Evolutionary conservation across 2,329 filamentous ascomycete genomes (phyloP).

Genomic region (Massarina eburnea): DNA sequence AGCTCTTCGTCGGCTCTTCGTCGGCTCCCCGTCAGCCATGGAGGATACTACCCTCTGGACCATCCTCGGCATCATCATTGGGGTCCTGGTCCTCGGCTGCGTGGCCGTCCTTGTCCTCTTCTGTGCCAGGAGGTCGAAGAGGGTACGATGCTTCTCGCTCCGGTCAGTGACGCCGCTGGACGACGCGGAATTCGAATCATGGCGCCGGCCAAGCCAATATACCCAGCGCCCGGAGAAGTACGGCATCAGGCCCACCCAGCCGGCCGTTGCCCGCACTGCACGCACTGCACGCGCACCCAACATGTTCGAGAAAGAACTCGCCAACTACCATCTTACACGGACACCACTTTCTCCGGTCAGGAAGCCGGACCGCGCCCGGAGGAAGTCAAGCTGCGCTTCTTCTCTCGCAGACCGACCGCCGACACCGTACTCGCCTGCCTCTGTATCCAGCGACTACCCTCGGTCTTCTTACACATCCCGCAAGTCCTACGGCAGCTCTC

Average conservation of each 20-base stretch:
- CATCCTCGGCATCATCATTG: conserved; percentile 38
- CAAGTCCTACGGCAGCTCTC: conserved; percentile 24
- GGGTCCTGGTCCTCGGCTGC: conserved; percentile 32
- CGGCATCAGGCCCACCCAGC: conserved; percentile 30
- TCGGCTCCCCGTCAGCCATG: conserved; percentile 18
- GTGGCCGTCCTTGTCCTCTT: conserved; percentile 32
- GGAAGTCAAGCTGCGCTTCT: conserved; percentile 39
- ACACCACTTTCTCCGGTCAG: conserved; percentile 29
- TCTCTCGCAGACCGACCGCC: conserved; percentile 41
- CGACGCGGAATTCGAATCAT: conserved; percentile 46
- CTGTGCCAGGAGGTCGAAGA: conserved; percentile 37
- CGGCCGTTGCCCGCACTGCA: conserved; percentile 28
- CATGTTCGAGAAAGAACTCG: conserved; percentile 39
- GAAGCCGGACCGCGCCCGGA: conserved; percentile 34
- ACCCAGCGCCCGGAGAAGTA: conserved; percentile 40
- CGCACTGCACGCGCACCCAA: conserved; percentile 26
- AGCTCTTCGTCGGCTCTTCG: neutral
- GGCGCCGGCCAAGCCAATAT: conserved; percentile 42
- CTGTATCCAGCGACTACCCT: conserved; percentile 30
- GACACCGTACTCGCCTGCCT: conserved; percentile 43
- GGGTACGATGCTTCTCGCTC: conserved; percentile 37
- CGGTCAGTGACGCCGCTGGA: conserved; percentile 43
- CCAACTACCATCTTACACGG: conserved; percentile 26
- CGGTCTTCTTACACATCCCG: conserved; percentile 28
- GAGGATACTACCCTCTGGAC: conserved; percentile 39